phyloP scores from a whole-genome alignment of 306 rosid genomes.

The Cajanus cajan region DNA sequence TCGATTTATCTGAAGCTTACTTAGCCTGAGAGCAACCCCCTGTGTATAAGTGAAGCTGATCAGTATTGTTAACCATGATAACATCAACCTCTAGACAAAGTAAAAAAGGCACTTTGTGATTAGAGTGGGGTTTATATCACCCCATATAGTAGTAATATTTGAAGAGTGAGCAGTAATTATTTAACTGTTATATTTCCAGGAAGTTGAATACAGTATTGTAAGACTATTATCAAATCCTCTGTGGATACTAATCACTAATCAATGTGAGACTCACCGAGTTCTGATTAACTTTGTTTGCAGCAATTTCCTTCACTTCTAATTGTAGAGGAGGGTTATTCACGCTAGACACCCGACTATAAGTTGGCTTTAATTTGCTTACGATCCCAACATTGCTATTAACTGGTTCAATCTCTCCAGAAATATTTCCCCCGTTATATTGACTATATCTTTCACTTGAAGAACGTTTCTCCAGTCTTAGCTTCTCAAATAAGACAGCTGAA shows the following conservation, averaged over 20 bases:
- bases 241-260: conserved; percentile 19
- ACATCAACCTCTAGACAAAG: conserved; percentile 11
- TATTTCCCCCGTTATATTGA: conserved; percentile 36
- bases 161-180: not conserved
- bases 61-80: conserved; percentile 11
- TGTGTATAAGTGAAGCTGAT: conserved; percentile 33
- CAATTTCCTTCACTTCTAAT: conserved; percentile 35
- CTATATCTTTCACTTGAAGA: conserved; percentile 48
- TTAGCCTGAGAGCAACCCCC: conserved; percentile 67
- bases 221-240: not conserved
- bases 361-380: conserved; percentile 55
- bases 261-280: conserved; percentile 57
- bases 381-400: conserved; percentile 41
- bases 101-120: not conserved
- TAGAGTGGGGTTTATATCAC: not conserved
- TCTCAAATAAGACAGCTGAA: conserved; percentile 93
- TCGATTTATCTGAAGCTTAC: conserved; percentile 71
- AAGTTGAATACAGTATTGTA: not conserved
- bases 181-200: not conserved
- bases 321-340: conserved; percentile 40
- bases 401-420: conserved; percentile 42
- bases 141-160: not conserved
- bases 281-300: conserved; percentile 34
- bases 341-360: conserved; percentile 49
- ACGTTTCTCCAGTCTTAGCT: conserved; percentile 61